Evolutionary conservation across 257 asterid genomes (phyloP).

Genomic region (Nicotiana tomentosiformis): DNA sequence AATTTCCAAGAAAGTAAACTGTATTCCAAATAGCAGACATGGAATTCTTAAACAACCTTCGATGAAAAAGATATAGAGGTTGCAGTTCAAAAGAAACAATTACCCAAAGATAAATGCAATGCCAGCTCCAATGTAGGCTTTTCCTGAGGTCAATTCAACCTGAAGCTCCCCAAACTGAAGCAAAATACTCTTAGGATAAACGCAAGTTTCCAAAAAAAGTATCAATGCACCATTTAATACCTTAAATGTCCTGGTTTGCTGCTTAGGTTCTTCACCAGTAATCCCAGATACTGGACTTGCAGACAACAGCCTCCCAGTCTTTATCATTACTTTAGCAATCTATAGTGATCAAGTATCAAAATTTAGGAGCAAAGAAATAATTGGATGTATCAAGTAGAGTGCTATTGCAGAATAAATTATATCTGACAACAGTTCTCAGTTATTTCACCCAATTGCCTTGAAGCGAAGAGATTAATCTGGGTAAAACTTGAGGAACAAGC

Average conservation of each 20-base stretch:
- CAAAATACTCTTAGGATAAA: slow-evolving; percentile 6
- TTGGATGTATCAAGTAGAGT: neutral
- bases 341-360: slow-evolving; percentile 45
- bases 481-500: neutral
- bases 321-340: slow-evolving; percentile 85
- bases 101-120: slow-evolving; percentile 70
- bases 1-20: slow-evolving; percentile 77
- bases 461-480: neutral
- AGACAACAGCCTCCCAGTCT: slow-evolving; percentile 58
- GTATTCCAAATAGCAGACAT: slow-evolving; percentile 4
- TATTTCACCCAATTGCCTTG: neutral
- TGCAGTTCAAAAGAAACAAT: slow-evolving; percentile 1
- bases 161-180: slow-evolving; percentile 92
- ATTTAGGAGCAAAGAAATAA: neutral
- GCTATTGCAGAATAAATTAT: neutral
- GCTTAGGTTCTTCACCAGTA: slow-evolving; percentile 43
- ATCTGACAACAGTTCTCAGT: neutral
- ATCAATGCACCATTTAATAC: slow-evolving; percentile 24
- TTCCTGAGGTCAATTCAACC: slow-evolving; percentile 67
- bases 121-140: slow-evolving; percentile 75
- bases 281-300: slow-evolving; percentile 38
- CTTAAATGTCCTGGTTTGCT: slow-evolving; percentile 62
- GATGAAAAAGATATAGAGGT: slow-evolving; percentile 3
- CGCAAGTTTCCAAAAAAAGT: neutral
- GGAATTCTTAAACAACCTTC: neutral